Evolutionary conservation across 169 alveolate genomes (phyloP).

Genomic region (Plasmodium coatneyi): DNA sequence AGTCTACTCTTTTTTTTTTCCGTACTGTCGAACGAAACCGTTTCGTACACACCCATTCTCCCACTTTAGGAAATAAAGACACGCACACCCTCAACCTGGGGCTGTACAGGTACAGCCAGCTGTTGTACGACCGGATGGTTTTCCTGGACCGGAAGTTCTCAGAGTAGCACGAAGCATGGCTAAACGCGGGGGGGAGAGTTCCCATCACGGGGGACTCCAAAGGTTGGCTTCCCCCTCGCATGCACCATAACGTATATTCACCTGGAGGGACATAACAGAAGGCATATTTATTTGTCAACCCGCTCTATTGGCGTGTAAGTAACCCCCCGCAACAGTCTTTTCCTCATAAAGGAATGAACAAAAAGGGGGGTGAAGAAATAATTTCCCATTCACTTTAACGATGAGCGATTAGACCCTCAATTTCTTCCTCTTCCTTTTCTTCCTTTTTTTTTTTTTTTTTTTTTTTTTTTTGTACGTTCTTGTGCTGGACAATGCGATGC

Average conservation of each 20-base stretch:
- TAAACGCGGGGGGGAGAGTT: background rate
- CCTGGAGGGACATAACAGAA: background rate
- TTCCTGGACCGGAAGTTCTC: slow-evolving; percentile 26
- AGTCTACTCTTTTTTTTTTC: background rate
- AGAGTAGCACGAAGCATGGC: background rate
- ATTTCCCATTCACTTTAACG: background rate
- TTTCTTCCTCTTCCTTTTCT: background rate
- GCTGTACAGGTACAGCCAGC: slow-evolving; percentile 54
- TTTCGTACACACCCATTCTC: background rate
- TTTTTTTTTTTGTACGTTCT: background rate
- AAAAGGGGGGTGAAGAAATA: background rate
- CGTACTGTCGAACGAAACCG: background rate
- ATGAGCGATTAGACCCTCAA: background rate
- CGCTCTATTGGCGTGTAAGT: background rate
- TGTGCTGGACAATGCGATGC: background rate
- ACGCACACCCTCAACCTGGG: slow-evolving; percentile 17
- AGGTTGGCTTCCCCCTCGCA: background rate
- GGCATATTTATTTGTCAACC: background rate
- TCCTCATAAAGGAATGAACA: background rate
- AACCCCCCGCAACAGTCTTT: background rate
- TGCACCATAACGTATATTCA: background rate
- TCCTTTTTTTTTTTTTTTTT: background rate
- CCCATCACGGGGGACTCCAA: background rate
- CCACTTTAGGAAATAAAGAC: slow-evolving; percentile 13
- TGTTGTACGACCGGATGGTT: slow-evolving; percentile 31